A percentile compares a stretch with the other conserved stretches of the same genome.
phyloP scores from a whole-genome alignment of 83 land plant species.

The Isoetes engelmannii region DNA sequence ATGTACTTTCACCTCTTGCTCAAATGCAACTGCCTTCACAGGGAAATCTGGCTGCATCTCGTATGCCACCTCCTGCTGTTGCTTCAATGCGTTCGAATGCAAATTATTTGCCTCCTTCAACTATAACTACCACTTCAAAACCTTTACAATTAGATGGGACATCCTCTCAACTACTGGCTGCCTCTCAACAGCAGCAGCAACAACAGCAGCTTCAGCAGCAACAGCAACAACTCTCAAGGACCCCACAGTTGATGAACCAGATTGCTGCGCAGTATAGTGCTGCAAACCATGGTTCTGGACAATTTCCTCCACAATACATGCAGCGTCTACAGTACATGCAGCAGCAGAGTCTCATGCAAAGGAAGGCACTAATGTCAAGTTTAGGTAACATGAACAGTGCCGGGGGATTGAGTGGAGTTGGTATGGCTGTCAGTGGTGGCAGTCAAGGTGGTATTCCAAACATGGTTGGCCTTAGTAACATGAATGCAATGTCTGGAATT shows the following conservation, averaged over 20 bases:
- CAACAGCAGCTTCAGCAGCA: slow-evolving; percentile 24
- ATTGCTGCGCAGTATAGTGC: slow-evolving; percentile 28
- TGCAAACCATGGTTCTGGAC: slow-evolving; percentile 27
- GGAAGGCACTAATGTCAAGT: slow-evolving; percentile 49
- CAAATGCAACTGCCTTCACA: slow-evolving; percentile 37
- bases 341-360: slow-evolving; percentile 40
- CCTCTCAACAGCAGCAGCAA: slow-evolving; percentile 26
- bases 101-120: slow-evolving; percentile 25
- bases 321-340: slow-evolving; percentile 29
- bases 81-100: slow-evolving; percentile 47
- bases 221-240: slow-evolving; percentile 20
- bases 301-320: slow-evolving; percentile 35
- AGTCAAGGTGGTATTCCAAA: slow-evolving; percentile 31
- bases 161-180: slow-evolving; percentile 23
- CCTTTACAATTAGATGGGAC: slow-evolving; percentile 25
- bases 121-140: slow-evolving; percentile 26
- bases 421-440: slow-evolving; percentile 33
- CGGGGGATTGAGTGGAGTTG: slow-evolving; percentile 34
- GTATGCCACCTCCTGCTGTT: slow-evolving; percentile 44
- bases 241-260: slow-evolving; percentile 31
- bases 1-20: slow-evolving; percentile 28
- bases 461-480: slow-evolving; percentile 31
- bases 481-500: slow-evolving; percentile 27
- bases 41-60: slow-evolving; percentile 33
- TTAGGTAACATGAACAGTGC: slow-evolving; percentile 45